Evolutionary conservation across 495 filamentous ascomycete genomes (phyloP).

Genomic region (Penicillium bovifimosum): DNA sequence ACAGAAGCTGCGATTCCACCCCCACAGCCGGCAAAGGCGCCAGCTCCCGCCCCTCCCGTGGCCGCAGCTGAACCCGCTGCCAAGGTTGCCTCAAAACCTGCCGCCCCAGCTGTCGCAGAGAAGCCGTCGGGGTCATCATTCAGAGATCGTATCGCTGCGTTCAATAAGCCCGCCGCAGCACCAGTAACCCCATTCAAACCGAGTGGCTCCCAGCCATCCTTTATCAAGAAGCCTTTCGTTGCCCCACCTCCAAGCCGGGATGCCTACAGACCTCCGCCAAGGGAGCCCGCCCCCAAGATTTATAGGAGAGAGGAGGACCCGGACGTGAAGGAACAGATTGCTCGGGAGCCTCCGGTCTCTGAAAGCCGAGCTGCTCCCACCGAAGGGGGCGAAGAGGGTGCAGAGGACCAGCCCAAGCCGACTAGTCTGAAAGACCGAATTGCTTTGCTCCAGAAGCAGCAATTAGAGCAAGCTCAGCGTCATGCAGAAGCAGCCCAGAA

Average conservation of each 20-base stretch:
- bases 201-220: slow-evolving; percentile 55
- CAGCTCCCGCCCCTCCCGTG: slow-evolving; percentile 19
- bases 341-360: slow-evolving; percentile 39
- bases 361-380: slow-evolving; percentile 50
- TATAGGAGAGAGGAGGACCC: slow-evolving; percentile 89
- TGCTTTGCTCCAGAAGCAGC: slow-evolving; percentile 88
- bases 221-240: slow-evolving; percentile 98
- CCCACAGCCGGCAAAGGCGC: slow-evolving; percentile 23
- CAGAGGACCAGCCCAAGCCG: slow-evolving; percentile 77
- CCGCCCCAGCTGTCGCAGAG: slow-evolving; percentile 62
- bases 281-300: slow-evolving; percentile 62
- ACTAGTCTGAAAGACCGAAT: slow-evolving; percentile 91
- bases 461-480: slow-evolving; percentile 76
- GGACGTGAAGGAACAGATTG: slow-evolving; percentile 59
- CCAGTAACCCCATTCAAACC: slow-evolving; percentile 87
- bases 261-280: slow-evolving; percentile 75
- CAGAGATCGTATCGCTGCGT: slow-evolving; percentile 90
- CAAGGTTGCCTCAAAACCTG: slow-evolving; percentile 37
- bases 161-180: slow-evolving; percentile 83
- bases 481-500: slow-evolving; percentile 73
- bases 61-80: slow-evolving; percentile 40
- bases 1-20: slow-evolving; percentile 23
- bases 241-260: slow-evolving; percentile 90
- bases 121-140: slow-evolving; percentile 77
- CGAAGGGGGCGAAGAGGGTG: slow-evolving; percentile 49